phyloP scores from a whole-genome alignment of 2,329 filamentous ascomycete genomes.

The Nothopassalora personata region DNA sequence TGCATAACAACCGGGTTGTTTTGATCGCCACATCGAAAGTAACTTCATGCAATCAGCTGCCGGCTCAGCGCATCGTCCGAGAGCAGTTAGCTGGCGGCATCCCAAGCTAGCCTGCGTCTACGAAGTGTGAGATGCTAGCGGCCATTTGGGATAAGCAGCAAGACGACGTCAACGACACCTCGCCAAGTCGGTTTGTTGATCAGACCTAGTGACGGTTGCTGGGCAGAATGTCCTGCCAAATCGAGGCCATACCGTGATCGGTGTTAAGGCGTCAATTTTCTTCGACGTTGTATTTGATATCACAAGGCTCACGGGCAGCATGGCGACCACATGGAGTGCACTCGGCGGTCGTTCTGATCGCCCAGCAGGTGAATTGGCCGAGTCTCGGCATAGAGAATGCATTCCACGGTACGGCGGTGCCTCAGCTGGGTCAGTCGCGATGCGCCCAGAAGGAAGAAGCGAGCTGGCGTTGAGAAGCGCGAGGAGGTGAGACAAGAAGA shows the following conservation, averaged over 20 bases:
- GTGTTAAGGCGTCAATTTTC: neutral
- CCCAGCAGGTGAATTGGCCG: neutral
- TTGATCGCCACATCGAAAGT: neutral
- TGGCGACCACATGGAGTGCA: neutral
- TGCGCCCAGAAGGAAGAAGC: neutral
- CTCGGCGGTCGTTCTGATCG: neutral
- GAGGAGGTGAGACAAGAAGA: neutral
- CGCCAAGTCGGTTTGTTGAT: slow-evolving; percentile 1
- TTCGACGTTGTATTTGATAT: neutral
- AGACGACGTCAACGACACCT: neutral
- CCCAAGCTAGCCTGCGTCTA: neutral
- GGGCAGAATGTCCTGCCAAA: neutral
- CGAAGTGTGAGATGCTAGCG: neutral
- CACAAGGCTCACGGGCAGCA: neutral
- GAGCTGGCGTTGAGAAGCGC: neutral
- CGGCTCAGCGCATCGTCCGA: neutral
- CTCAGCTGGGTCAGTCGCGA: neutral
- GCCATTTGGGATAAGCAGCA: neutral
- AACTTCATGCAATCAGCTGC: slow-evolving; percentile 1
- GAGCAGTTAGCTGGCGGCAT: neutral
- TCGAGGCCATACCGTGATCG: neutral
- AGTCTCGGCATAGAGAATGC: neutral
- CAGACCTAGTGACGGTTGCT: neutral
- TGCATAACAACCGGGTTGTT: neutral
- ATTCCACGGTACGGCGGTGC: neutral